Percentiles rank a stretch among this genome's conserved stretches.
These are phyloP conservation scores for Ashbya aceris DNA, from an alignment of 1,139 yeast species.

Conservation along the genomic window DNA sequence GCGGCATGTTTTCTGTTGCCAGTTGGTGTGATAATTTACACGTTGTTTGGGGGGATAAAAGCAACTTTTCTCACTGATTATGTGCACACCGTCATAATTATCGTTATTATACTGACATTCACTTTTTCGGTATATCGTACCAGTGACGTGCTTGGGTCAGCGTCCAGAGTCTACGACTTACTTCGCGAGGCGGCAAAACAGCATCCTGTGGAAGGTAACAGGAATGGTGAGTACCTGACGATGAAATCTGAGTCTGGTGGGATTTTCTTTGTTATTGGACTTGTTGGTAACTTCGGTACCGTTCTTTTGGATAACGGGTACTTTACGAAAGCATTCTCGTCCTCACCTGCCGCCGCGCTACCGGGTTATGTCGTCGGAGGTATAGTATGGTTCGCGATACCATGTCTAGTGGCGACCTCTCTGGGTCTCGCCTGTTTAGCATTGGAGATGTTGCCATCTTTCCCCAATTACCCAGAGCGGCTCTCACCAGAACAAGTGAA, in stretches of 20 bases:
- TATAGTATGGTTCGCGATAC: conserved; percentile 86
- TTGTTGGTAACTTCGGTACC: conserved; percentile 83
- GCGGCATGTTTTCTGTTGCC: conserved; percentile 80
- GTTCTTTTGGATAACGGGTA: conserved; percentile 85
- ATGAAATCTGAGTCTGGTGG: conserved; percentile 74
- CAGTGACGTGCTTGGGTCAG: conserved; percentile 58
- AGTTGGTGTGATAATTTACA: conserved; percentile 72
- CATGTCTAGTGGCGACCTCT: conserved; percentile 71
- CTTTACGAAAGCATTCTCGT: conserved; percentile 85
- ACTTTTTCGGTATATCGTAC: conserved; percentile 60
- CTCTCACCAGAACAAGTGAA: conserved; percentile 60
- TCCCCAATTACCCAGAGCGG: conserved; percentile 69
- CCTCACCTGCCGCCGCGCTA: conserved; percentile 72
- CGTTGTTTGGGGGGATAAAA: conserved; percentile 81
- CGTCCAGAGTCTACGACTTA: conserved; percentile 67
- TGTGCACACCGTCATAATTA: conserved; percentile 58
- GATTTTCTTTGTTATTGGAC: conserved; percentile 71
- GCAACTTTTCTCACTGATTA: conserved; percentile 88
- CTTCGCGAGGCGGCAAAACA: conserved; percentile 48
- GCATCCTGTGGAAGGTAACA: conserved; percentile 64
- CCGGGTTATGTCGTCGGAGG: conserved; percentile 92
- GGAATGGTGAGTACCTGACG: conserved; percentile 68
- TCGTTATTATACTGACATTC: conserved; percentile 51
- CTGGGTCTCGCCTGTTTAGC: conserved; percentile 77
- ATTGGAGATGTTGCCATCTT: conserved; percentile 53